These are phyloP conservation scores for Tetragonia tetragonoides DNA, from an alignment of 148 eudicot species.

Conservation along the genomic window DNA sequence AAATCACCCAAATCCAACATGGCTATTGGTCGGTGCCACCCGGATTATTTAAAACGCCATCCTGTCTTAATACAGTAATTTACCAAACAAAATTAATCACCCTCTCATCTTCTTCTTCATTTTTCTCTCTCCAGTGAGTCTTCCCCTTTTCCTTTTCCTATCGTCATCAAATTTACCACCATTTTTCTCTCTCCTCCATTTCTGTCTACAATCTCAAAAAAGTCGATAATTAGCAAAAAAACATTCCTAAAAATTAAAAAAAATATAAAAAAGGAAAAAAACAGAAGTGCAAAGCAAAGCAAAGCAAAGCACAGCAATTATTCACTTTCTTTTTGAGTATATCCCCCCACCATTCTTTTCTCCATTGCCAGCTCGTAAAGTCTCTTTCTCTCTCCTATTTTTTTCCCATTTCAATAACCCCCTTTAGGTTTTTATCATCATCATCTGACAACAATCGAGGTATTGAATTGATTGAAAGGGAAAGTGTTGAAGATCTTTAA, in stretches of 20 bases:
- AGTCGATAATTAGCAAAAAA: not conserved
- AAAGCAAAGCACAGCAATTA: constrained; percentile 25
- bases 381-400: constrained; percentile 29
- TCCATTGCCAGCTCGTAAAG: constrained; percentile 45
- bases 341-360: constrained; percentile 14
- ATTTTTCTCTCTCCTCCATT: too few species aligned
- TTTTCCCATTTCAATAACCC: not conserved
- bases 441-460: not conserved
- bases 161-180: too few species aligned
- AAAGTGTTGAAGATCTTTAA: not conserved
- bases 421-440: not conserved
- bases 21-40: too few species aligned
- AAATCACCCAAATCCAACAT: too few species aligned
- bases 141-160: too few species aligned
- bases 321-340: constrained; percentile 27
- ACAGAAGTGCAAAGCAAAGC: not conserved
- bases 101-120: too few species aligned
- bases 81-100: too few species aligned
- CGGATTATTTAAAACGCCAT: too few species aligned
- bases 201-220: too few species aligned
- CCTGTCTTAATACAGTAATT: too few species aligned
- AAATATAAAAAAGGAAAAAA: not conserved
- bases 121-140: too few species aligned
- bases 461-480: constrained; percentile 1
- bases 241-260: not conserved